Evolutionary conservation across 345 rosid species (phyloP).

Genomic region (Alliaria petiolata): DNA sequence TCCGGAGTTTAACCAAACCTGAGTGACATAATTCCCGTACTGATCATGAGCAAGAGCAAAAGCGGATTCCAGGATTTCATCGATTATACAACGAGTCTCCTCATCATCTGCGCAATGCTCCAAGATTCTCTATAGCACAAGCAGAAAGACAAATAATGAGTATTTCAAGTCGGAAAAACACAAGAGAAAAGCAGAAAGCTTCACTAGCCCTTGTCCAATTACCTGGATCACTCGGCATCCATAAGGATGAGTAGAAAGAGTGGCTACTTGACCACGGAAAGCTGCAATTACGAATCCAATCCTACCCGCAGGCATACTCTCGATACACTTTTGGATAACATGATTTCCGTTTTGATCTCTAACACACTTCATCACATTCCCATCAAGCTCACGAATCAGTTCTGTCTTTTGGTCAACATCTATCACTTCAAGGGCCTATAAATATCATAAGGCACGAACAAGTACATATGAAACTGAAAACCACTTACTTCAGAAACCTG

Average conservation of each 20-base stretch:
- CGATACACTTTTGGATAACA: slow-evolving; percentile 95
- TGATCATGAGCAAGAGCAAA: slow-evolving; percentile 86
- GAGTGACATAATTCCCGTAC: slow-evolving; percentile 97
- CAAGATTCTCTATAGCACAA: slow-evolving; percentile 69
- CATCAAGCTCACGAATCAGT: slow-evolving; percentile 83
- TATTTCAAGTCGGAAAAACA: not conserved
- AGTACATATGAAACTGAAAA: not conserved
- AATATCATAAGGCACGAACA: slow-evolving; percentile 8
- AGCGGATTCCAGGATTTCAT: slow-evolving; percentile 87
- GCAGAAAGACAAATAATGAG: slow-evolving; percentile 5
- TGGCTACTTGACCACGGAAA: slow-evolving; percentile 79
- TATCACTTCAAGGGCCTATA: slow-evolving; percentile 93
- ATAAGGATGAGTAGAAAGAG: slow-evolving; percentile 90
- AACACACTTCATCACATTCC: slow-evolving; percentile 87
- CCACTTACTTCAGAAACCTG: not conserved
- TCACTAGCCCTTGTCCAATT: not conserved
- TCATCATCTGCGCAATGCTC: slow-evolving; percentile 83
- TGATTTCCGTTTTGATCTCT: slow-evolving; percentile 98
- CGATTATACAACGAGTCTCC: slow-evolving; percentile 76
- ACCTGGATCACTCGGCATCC: slow-evolving; percentile 99
- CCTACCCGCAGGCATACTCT: slow-evolving; percentile 67
- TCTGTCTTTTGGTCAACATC: slow-evolving; percentile 81
- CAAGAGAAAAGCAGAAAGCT: not conserved
- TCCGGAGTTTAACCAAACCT: slow-evolving; percentile 46
- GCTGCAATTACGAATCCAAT: slow-evolving; percentile 81